Percentiles rank a stretch among this genome's conserved stretches.
These are phyloP conservation scores for Gloeopeniophorella convolvens DNA, from an alignment of 768 basidiomycete species.

Conservation along the genomic window DNA sequence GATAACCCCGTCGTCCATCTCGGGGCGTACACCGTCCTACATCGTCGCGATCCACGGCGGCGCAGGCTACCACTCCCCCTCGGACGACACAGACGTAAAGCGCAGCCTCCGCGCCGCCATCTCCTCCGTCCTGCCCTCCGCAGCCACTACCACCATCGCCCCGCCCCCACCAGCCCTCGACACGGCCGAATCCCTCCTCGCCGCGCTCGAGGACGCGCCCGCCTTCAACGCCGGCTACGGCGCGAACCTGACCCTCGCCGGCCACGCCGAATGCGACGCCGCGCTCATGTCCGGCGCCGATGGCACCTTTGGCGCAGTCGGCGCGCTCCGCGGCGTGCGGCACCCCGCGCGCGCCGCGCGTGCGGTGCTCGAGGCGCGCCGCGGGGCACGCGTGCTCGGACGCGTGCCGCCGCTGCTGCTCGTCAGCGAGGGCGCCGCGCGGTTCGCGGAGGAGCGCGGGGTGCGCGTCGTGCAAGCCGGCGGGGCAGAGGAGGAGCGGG, in stretches of 20 bases:
- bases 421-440: slow-evolving; percentile 52
- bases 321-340: slow-evolving; percentile 56
- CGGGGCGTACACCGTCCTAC: slow-evolving; percentile 11
- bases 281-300: slow-evolving; percentile 54
- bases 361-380: slow-evolving; percentile 48
- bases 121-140: slow-evolving; percentile 37
- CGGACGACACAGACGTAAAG: slow-evolving; percentile 33
- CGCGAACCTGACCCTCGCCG: slow-evolving; percentile 70
- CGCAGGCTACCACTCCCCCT: slow-evolving; percentile 55
- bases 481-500: slow-evolving; percentile 25
- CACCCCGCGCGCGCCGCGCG: slow-evolving; percentile 64
- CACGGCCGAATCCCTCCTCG: background rate
- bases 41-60: slow-evolving; percentile 69
- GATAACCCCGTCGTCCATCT: too few relatives aligned
- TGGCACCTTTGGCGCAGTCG: slow-evolving; percentile 61
- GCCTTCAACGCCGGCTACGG: slow-evolving; percentile 47
- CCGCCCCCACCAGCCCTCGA: slow-evolving; percentile 9
- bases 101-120: slow-evolving; percentile 47
- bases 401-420: slow-evolving; percentile 66
- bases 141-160: background rate
- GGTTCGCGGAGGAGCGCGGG: slow-evolving; percentile 39
- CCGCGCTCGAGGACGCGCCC: background rate
- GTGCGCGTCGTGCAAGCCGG: slow-evolving; percentile 33
- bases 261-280: slow-evolving; percentile 78
- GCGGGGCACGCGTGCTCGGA: slow-evolving; percentile 44